A percentile compares a stretch with the other conserved stretches of the same genome.
phyloP scores from a whole-genome alignment of 23 red algal species.

The Gracilaria domingensis region DNA sequence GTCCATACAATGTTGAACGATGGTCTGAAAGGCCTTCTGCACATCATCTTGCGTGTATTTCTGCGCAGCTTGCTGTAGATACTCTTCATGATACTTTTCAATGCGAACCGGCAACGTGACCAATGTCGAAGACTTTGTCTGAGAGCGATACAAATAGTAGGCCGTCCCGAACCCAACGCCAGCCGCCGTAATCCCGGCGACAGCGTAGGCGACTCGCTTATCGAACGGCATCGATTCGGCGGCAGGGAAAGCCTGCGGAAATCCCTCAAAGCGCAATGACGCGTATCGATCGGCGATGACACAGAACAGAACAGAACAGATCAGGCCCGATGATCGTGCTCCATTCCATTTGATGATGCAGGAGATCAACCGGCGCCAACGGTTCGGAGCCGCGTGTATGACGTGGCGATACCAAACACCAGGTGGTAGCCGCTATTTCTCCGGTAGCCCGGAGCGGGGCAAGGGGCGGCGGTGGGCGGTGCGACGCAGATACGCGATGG shows the following conservation, averaged over 20 bases:
- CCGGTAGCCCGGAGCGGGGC: no score
- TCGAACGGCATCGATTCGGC: neutral
- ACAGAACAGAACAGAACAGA: no score
- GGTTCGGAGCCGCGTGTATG: neutral
- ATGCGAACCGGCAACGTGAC: neutral
- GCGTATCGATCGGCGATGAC: neutral
- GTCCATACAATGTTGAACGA: conserved; percentile 24
- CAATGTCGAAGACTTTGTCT: neutral
- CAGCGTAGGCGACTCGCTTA: conserved; percentile 7
- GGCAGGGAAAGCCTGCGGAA: neutral
- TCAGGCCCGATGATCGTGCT: no score
- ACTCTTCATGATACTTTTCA: conserved; percentile 35
- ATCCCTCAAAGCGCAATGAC: neutral
- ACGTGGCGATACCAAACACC: neutral
- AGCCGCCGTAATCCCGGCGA: conserved; percentile 1
- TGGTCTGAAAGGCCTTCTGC: neutral
- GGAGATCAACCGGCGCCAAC: neutral
- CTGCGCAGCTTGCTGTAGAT: neutral
- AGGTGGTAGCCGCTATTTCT: neutral
- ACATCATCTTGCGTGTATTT: conserved; percentile 18
- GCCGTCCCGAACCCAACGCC: conserved; percentile 20
- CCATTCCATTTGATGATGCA: no score
- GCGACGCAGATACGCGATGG: no score
- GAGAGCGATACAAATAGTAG: conserved; percentile 25
- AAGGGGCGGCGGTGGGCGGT: neutral